These are phyloP conservation scores for Aurantiochytrium sp. DNA, from an alignment of 108 stramenopile genomes.

Conservation along the genomic window DNA sequence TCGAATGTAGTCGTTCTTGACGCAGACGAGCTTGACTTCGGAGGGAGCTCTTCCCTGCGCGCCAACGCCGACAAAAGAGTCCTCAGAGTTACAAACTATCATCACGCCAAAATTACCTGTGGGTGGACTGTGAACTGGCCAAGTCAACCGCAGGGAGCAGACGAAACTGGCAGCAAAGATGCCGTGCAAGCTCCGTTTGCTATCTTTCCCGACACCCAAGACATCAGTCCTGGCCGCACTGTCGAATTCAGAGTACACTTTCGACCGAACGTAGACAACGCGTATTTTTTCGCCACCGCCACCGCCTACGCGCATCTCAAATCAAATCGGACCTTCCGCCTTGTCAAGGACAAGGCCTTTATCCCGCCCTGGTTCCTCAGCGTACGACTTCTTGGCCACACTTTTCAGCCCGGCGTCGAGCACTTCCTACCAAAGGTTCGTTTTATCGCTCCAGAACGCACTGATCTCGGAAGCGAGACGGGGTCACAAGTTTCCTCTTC, in stretches of 20 bases:
- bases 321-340: slow-evolving; percentile 55
- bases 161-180: too few species aligned
- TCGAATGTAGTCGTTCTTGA: not conserved
- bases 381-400: slow-evolving; percentile 43
- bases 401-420: slow-evolving; percentile 25
- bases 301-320: slow-evolving; percentile 50
- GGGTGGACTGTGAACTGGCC: not conserved
- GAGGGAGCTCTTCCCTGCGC: not conserved
- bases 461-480: not conserved
- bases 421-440: slow-evolving; percentile 41
- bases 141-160: too few species aligned
- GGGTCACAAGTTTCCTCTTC: not conserved
- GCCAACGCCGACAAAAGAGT: not conserved
- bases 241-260: slow-evolving; percentile 34
- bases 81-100: not conserved
- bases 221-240: slow-evolving; percentile 34
- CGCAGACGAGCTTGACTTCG: slow-evolving; percentile 28
- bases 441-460: not conserved
- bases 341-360: slow-evolving; percentile 50
- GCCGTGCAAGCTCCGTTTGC: slow-evolving; percentile 22
- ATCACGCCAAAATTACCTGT: slow-evolving; percentile 15
- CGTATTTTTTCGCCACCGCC: slow-evolving; percentile 42
- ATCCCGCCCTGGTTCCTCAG: slow-evolving; percentile 48
- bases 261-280: slow-evolving; percentile 30
- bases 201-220: slow-evolving; percentile 30